These are phyloP conservation scores for Carex kokanica DNA, from an alignment of 176 grass and related monocot species.

Conservation along the genomic window DNA sequence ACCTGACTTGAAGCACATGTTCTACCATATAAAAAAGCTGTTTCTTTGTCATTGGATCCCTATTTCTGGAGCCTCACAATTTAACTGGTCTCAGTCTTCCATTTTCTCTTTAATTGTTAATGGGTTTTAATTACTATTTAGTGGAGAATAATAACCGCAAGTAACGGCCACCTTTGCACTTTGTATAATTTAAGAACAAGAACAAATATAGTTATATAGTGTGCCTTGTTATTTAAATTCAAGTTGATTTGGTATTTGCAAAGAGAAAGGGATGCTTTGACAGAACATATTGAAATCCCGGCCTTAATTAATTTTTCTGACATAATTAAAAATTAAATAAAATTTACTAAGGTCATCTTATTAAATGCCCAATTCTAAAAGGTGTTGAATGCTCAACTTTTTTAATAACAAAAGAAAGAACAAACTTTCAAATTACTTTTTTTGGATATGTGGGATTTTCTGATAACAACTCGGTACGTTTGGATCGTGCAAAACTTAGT, in stretches of 20 bases:
- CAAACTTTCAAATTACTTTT: not conserved
- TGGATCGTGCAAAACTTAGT: too few relatives aligned
- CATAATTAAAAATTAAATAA: not conserved
- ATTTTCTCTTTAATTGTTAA: not conserved
- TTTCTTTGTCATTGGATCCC: slow-evolving; percentile 24
- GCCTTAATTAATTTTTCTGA: not conserved
- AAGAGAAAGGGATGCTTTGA: not conserved
- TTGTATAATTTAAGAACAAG: not conserved
- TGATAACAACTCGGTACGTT: too few relatives aligned
- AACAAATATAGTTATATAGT: not conserved
- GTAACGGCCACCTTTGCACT: not conserved
- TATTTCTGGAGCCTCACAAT: not conserved
- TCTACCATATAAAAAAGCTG: not conserved
- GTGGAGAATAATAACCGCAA: slow-evolving; percentile 21
- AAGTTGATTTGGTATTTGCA: not conserved
- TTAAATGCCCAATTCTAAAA: too few relatives aligned
- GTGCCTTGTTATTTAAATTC: not conserved
- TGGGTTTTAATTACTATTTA: not conserved
- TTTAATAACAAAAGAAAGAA: too few relatives aligned
- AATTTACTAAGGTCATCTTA: not conserved
- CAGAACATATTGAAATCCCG: not conserved
- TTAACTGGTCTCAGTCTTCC: not conserved
- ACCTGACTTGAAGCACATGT: slow-evolving; percentile 22
- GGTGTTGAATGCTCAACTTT: too few relatives aligned
- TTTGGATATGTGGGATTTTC: too few relatives aligned